phyloP scores from a whole-genome alignment of 2,329 filamentous ascomycete genomes.

The Colletotrichum graminicola region DNA sequence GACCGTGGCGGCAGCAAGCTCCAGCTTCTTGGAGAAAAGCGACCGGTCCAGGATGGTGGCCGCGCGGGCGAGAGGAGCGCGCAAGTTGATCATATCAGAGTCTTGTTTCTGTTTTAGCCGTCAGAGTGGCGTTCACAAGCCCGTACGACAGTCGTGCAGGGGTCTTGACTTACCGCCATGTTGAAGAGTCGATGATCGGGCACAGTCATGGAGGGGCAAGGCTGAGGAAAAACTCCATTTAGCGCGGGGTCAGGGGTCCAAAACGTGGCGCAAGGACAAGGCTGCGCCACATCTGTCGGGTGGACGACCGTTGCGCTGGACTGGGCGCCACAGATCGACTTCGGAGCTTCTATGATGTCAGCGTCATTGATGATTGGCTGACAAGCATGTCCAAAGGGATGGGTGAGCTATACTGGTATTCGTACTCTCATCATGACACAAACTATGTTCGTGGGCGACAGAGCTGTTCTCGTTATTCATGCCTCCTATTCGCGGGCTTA shows the following conservation, averaged over 20 bases:
- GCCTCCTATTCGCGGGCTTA: neutral
- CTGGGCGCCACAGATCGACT: conserved; percentile 17
- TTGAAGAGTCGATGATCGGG: conserved; percentile 36
- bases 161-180: conserved; percentile 37
- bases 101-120: conserved; percentile 8
- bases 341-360: conserved; percentile 28
- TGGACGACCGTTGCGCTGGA: neutral
- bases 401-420: neutral
- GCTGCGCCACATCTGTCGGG: conserved; percentile 2
- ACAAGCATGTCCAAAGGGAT: neutral
- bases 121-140: neutral
- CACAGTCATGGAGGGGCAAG: conserved; percentile 43
- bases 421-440: neutral
- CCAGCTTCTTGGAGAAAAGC: conserved; percentile 83
- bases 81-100: conserved; percentile 71
- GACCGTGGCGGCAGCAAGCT: conserved; percentile 82
- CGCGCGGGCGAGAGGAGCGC: conserved; percentile 83
- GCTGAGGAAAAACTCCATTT: conserved; percentile 48
- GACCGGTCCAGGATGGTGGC: conserved; percentile 85
- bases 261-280: conserved; percentile 26
- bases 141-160: conserved; percentile 1
- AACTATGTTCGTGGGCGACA: neutral
- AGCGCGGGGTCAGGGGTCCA: conserved; percentile 31
- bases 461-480: neutral
- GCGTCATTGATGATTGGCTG: conserved; percentile 40